These are phyloP conservation scores for Boletellus ananas DNA, from an alignment of 768 basidiomycete species.

Conservation along the genomic window DNA sequence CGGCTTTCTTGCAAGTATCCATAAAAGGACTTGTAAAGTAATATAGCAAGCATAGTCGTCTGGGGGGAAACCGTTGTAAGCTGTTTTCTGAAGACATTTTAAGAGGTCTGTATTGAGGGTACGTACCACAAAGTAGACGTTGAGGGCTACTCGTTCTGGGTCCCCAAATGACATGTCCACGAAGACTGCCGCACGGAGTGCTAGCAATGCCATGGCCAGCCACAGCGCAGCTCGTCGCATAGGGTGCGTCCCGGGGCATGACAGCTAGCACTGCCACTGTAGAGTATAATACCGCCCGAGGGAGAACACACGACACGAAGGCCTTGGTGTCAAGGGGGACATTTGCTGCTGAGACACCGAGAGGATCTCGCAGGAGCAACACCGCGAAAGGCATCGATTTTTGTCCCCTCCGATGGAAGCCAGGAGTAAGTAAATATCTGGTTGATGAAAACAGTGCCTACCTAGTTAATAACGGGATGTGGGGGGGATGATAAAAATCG, in stretches of 20 bases:
- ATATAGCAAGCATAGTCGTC: too few relatives aligned
- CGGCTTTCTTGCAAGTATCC: not conserved
- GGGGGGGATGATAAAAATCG: too few relatives aligned
- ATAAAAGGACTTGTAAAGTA: not conserved
- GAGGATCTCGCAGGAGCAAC: too few relatives aligned
- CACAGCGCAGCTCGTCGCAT: conserved; percentile 47
- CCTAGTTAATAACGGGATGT: too few relatives aligned
- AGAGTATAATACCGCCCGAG: conserved; percentile 43
- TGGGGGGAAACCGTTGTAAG: too few relatives aligned
- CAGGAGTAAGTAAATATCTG: too few relatives aligned
- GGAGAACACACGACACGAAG: conserved; percentile 37
- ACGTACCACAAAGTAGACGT: conserved; percentile 12
- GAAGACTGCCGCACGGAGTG: conserved; percentile 36
- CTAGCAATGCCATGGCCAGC: conserved; percentile 41
- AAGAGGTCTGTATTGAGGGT: too few relatives aligned
- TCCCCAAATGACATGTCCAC: conserved; percentile 4
- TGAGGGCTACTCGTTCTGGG: not conserved
- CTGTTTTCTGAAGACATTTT: too few relatives aligned
- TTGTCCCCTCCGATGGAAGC: too few relatives aligned
- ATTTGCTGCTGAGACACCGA: not conserved
- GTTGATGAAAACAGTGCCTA: too few relatives aligned
- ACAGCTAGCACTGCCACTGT: conserved; percentile 46
- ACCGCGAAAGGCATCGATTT: too few relatives aligned
- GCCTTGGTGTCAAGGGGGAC: conserved; percentile 31
- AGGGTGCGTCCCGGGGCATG: conserved; percentile 39